A percentile compares a stretch with the other conserved stretches of the same genome.
These are phyloP conservation scores for Cryptosporidium viatorum DNA, from an alignment of 169 alveolate genomes.

Conservation along the genomic window DNA sequence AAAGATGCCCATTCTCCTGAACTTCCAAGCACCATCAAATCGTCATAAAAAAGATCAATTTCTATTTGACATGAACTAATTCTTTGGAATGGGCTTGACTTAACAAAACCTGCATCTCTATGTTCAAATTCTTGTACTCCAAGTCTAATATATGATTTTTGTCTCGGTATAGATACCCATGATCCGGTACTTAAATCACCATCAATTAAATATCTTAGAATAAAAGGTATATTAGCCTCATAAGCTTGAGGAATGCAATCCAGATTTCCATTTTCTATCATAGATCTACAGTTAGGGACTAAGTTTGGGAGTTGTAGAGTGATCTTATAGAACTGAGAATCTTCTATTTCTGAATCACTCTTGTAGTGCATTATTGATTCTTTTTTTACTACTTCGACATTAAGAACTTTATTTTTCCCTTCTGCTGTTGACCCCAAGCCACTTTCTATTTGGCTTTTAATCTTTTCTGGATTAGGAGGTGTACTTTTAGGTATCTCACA, in stretches of 20 bases:
- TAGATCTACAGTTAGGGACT: constrained; percentile 85
- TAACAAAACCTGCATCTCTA: not conserved
- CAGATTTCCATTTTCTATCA: constrained; percentile 84
- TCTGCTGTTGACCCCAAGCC: not conserved
- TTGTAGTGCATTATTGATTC: constrained; percentile 84
- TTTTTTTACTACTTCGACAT: constrained; percentile 78
- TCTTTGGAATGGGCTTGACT: constrained; percentile 33
- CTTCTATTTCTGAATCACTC: constrained; percentile 77
- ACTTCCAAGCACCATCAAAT: constrained; percentile 84
- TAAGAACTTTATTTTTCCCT: constrained; percentile 74
- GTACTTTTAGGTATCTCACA: constrained; percentile 43
- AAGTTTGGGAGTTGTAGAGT: constrained; percentile 86
- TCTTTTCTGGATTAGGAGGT: constrained; percentile 1
- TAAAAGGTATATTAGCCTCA: constrained; percentile 97
- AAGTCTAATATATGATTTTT: constrained; percentile 75
- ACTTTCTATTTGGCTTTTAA: constrained; percentile 28
- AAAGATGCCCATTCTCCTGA: constrained; percentile 91
- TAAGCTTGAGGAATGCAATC: constrained; percentile 80
- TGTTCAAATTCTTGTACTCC: constrained; percentile 6
- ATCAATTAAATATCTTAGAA: constrained; percentile 96
- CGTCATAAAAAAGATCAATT: constrained; percentile 84
- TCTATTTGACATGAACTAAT: constrained; percentile 91
- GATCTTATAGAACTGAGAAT: constrained; percentile 81
- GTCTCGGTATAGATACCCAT: constrained; percentile 90
- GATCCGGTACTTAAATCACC: constrained; percentile 94